Evolutionary conservation across 75 land plant genomes (phyloP).

Genomic region (Adiantum capillusveneris): DNA sequence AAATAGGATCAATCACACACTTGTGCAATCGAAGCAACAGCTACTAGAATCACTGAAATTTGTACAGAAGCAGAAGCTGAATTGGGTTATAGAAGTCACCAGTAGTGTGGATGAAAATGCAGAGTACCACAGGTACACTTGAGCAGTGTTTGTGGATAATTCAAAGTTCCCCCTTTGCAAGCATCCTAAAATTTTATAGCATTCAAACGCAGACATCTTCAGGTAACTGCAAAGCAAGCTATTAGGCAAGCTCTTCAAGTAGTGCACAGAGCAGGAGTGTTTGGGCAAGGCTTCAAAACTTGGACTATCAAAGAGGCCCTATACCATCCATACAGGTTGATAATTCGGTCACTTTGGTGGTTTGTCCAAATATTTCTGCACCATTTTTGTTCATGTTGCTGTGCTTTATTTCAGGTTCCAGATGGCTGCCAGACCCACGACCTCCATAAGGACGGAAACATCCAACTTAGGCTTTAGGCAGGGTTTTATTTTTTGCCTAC

Average conservation of each 20-base stretch:
- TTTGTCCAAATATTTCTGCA: background rate
- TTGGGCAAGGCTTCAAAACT: background rate
- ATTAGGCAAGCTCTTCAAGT: slow-evolving; percentile 39
- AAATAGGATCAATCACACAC: slow-evolving; percentile 55
- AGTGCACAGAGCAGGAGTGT: slow-evolving; percentile 19
- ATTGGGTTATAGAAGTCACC: slow-evolving; percentile 75
- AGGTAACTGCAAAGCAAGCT: slow-evolving; percentile 37
- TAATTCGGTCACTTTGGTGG: background rate
- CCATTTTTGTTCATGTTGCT: slow-evolving; percentile 6
- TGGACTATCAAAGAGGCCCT: slow-evolving; percentile 37
- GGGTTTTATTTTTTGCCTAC: slow-evolving; percentile 57
- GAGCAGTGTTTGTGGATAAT: background rate
- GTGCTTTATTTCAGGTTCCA: slow-evolving; percentile 50
- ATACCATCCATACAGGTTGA: background rate
- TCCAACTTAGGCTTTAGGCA: slow-evolving; percentile 25
- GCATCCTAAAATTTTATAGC: background rate
- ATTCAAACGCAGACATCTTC: slow-evolving; percentile 30
- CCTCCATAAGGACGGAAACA: slow-evolving; percentile 15
- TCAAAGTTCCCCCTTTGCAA: background rate
- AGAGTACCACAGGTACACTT: slow-evolving; percentile 61
- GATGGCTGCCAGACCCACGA: slow-evolving; percentile 51
- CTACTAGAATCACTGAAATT: slow-evolving; percentile 45
- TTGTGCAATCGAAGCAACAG: slow-evolving; percentile 57
- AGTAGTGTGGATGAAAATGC: slow-evolving; percentile 72
- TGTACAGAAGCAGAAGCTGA: slow-evolving; percentile 32